Evolutionary conservation across 495 filamentous ascomycete genomes (phyloP).

Genomic region (Penicillium arizonense): DNA sequence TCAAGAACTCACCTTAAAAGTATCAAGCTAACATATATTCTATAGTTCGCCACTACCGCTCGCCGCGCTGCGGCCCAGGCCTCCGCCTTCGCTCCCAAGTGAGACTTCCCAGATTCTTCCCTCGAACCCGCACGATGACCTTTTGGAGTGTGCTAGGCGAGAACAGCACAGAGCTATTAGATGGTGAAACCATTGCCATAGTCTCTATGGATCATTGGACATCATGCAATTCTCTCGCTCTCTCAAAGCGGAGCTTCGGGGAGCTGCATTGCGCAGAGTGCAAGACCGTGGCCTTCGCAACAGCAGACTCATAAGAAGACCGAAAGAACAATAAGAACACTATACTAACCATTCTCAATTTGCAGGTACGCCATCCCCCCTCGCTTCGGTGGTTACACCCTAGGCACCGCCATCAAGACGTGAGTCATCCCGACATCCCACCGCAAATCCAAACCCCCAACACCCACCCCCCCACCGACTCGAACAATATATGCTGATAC

Average conservation of each 20-base stretch:
- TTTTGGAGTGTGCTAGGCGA: not conserved
- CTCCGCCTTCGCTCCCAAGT: constrained; percentile 44
- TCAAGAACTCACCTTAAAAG: not conserved
- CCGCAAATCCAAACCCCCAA: not conserved
- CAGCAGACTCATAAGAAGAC: not conserved
- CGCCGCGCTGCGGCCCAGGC: constrained; percentile 44
- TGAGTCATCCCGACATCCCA: constrained; percentile 33
- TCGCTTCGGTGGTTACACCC: constrained; percentile 52
- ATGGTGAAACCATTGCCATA: no score
- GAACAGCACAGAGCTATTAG: no score
- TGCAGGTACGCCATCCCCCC: constrained; percentile 51
- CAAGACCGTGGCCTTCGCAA: not conserved
- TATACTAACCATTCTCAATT: constrained; percentile 9
- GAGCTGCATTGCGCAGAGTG: not conserved
- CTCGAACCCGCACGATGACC: not conserved
- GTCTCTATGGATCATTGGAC: no score
- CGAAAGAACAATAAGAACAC: not conserved
- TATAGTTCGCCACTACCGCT: constrained; percentile 43
- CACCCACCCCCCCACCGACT: no score
- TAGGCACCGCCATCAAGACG: constrained; percentile 43
- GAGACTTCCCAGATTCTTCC: constrained; percentile 23
- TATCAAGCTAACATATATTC: constrained; percentile 22
- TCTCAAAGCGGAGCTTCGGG: not conserved
- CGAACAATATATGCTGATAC: constrained; percentile 7
- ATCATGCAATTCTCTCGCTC: no score